Evolutionary conservation across 768 basidiomycete genomes (phyloP).

Genomic region (Hypsizygus marmoreus): DNA sequence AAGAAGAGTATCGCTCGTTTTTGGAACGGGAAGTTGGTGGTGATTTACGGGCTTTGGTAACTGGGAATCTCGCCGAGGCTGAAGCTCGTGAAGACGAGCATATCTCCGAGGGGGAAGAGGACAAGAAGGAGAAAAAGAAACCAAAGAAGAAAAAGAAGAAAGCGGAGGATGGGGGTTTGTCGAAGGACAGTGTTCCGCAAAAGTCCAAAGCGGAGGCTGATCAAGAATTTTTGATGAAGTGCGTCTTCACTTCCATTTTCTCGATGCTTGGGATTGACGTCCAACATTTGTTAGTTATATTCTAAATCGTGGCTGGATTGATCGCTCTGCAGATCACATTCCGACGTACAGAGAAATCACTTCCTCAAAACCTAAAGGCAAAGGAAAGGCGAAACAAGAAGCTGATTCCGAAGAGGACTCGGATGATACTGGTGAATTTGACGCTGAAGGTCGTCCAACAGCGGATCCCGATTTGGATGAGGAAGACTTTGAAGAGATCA

Average conservation of each 20-base stretch:
- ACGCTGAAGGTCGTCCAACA: constrained; percentile 21
- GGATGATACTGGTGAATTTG: constrained; percentile 13
- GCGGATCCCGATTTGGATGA: constrained; percentile 46
- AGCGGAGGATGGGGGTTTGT: constrained; percentile 33
- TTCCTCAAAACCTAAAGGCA: constrained; percentile 34
- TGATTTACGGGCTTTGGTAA: constrained; percentile 69
- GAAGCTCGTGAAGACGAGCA: constrained; percentile 19
- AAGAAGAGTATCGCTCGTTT: constrained; percentile 84
- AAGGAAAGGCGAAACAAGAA: constrained; percentile 31
- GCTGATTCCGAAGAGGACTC: constrained; percentile 22
- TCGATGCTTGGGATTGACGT: background rate
- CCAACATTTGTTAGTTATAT: constrained; percentile 75
- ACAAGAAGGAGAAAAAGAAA: constrained; percentile 50
- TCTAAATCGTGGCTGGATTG: constrained; percentile 96
- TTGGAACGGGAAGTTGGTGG: constrained; percentile 80
- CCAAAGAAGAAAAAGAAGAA: constrained; percentile 38
- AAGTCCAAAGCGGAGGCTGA: constrained; percentile 64
- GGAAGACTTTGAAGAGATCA: constrained; percentile 86
- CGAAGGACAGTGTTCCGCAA: constrained; percentile 25
- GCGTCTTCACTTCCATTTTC: constrained; percentile 27
- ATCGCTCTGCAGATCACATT: constrained; percentile 67
- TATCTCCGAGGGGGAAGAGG: constrained; percentile 25
- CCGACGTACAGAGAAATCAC: constrained; percentile 89
- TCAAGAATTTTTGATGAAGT: constrained; percentile 92
- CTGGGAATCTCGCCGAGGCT: constrained; percentile 40